phyloP scores from a whole-genome alignment of 495 filamentous ascomycete species.

The Bryoglossum gracile region DNA sequence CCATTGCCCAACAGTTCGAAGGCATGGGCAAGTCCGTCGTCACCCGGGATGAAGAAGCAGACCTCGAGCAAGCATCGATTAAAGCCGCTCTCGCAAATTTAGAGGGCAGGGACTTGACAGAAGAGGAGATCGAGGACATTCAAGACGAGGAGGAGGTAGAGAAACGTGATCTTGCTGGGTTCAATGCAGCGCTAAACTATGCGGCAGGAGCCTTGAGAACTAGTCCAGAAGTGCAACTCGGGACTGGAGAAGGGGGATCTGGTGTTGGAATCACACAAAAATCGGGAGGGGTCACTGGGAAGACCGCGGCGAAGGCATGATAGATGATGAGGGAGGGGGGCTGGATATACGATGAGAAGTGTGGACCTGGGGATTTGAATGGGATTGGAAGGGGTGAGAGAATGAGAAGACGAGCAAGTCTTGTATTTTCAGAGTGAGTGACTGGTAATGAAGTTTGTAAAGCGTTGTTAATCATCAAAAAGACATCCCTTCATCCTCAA shows the following conservation, averaged over 20 bases:
- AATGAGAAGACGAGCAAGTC: not conserved
- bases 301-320: not conserved
- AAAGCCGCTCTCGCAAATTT: not conserved
- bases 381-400: not conserved
- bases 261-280: constrained; percentile 44
- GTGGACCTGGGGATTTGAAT: too few relatives aligned
- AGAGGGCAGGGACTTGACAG: not conserved
- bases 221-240: constrained; percentile 39
- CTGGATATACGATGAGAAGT: not conserved
- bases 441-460: not conserved
- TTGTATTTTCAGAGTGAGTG: not conserved
- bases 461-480: not conserved
- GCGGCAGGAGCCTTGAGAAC: constrained; percentile 39
- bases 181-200: constrained; percentile 39
- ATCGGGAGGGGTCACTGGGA: not conserved
- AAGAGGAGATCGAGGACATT: not conserved
- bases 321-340: not conserved
- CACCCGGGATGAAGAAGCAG: not conserved
- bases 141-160: not conserved
- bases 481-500: not conserved
- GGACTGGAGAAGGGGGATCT: constrained; percentile 39
- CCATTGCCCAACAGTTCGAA: not conserved
- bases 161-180: constrained; percentile 39
- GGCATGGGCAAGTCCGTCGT: constrained; percentile 14
- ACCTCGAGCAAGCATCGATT: not conserved